These are phyloP conservation scores for Handroanthus guayacan DNA, from an alignment of 257 asterid genomes.

Conservation along the genomic window DNA sequence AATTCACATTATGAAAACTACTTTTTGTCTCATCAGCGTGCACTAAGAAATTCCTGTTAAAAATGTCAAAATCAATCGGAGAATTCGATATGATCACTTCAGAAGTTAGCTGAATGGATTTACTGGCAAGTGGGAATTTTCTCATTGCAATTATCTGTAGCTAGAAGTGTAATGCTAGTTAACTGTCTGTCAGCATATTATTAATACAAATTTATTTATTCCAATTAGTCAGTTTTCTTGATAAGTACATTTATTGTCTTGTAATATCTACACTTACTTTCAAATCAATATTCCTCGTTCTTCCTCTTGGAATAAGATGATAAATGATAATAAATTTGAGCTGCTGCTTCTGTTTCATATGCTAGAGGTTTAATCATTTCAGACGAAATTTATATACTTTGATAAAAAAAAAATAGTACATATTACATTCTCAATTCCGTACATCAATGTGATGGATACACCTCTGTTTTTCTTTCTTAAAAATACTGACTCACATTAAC, in stretches of 20 bases:
- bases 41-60: background rate
- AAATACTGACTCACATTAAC: background rate
- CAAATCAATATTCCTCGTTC: too few species aligned
- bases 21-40: conserved; percentile 11
- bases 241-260: too few species aligned
- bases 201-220: too few species aligned
- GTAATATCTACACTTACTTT: too few species aligned
- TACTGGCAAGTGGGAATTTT: background rate
- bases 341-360: background rate
- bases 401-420: background rate
- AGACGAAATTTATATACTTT: background rate
- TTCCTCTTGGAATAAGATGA: too few species aligned
- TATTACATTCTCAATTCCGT: background rate
- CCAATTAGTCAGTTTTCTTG: too few species aligned
- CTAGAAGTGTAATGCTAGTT: background rate
- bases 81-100: conserved; percentile 8
- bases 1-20: background rate
- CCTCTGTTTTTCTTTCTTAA: background rate
- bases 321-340: background rate
- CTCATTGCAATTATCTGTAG: background rate
- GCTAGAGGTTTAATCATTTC: background rate
- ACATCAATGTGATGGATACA: background rate
- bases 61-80: conserved; percentile 1
- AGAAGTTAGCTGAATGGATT: conserved; percentile 1
- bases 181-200: too few species aligned